phyloP scores from a whole-genome alignment of 495 filamentous ascomycete genomes.

The Zalerion maritima region DNA sequence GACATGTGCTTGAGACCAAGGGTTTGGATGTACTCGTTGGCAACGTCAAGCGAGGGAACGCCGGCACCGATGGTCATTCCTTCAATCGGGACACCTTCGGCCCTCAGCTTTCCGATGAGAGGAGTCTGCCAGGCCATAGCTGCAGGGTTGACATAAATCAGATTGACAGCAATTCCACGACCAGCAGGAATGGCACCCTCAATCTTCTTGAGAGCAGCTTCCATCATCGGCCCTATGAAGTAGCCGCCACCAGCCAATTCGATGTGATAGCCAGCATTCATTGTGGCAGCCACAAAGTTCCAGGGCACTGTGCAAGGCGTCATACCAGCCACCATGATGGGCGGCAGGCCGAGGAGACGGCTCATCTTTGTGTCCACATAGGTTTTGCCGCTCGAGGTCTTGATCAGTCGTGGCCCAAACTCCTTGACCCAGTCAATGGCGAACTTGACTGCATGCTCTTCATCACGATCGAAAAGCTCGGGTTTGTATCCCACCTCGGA shows the following conservation, averaged over 20 bases:
- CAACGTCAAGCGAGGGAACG: slow-evolving; percentile 86
- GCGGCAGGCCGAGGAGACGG: slow-evolving; percentile 74
- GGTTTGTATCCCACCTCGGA: slow-evolving; percentile 91
- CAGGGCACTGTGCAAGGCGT: slow-evolving; percentile 86
- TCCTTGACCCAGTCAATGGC: slow-evolving; percentile 98
- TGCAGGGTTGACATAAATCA: slow-evolving; percentile 93
- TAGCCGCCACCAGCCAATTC: slow-evolving; percentile 87
- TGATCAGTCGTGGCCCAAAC: slow-evolving; percentile 74
- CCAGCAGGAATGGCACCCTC: slow-evolving; percentile 78
- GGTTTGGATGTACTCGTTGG: slow-evolving; percentile 84
- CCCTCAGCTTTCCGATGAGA: slow-evolving; percentile 65
- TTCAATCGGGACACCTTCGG: slow-evolving; percentile 84
- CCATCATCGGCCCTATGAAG: slow-evolving; percentile 83
- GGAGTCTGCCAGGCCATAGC: slow-evolving; percentile 98
- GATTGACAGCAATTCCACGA: slow-evolving; percentile 81
- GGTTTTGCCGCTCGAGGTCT: slow-evolving; percentile 71
- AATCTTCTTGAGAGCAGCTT: slow-evolving; percentile 75
- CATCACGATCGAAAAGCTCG: slow-evolving; percentile 90
- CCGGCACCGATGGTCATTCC: slow-evolving; percentile 90
- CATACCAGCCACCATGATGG: slow-evolving; percentile 91
- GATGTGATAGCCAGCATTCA: slow-evolving; percentile 89
- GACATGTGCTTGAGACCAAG: slow-evolving; percentile 89
- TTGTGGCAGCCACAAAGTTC: slow-evolving; percentile 91
- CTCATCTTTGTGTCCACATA: slow-evolving; percentile 99
- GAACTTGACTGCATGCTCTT: slow-evolving; percentile 82